A percentile compares a stretch with the other conserved stretches of the same genome.
Evolutionary conservation across 2,329 filamentous ascomycete genomes (phyloP).

Genomic region (Penicillium sp.): DNA sequence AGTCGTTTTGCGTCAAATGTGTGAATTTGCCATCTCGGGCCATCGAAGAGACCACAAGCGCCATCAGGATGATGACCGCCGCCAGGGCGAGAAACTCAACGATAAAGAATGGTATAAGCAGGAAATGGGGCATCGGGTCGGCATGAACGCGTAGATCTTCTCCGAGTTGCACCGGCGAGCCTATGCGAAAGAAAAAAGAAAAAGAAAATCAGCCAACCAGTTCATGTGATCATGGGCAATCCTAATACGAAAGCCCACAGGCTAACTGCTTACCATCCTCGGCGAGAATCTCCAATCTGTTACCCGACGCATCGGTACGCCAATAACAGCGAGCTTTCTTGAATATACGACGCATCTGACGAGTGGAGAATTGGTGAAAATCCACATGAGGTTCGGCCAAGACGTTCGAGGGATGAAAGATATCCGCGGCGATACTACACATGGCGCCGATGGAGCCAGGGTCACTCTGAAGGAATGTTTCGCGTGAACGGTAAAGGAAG

Average conservation of each 20-base stretch:
- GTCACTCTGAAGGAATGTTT: conserved; percentile 38
- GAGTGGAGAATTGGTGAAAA: conserved; percentile 40
- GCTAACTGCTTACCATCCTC: conserved; percentile 30
- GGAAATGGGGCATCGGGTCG: conserved; percentile 40
- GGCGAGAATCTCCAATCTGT: conserved; percentile 35
- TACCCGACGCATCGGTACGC: conserved; percentile 33
- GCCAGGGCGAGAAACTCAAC: conserved; percentile 39
- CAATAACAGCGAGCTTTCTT: conserved; percentile 36
- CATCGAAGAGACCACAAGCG: conserved; percentile 34
- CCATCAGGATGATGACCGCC: conserved; percentile 38
- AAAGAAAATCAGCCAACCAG: background rate
- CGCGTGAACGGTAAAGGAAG: conserved; percentile 34
- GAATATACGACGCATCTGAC: conserved; percentile 37
- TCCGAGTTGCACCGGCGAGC: conserved; percentile 30
- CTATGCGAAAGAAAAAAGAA: conserved; percentile 7
- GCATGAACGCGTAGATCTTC: conserved; percentile 31
- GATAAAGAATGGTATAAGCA: conserved; percentile 40
- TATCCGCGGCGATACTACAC: conserved; percentile 40
- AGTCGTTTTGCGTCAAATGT: conserved; percentile 38
- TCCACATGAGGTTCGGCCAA: conserved; percentile 33
- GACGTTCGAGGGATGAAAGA: conserved; percentile 36
- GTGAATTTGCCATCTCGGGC: conserved; percentile 35
- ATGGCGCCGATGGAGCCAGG: conserved; percentile 41
- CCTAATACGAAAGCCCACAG: background rate
- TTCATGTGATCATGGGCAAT: background rate